Evolutionary conservation across 805 yeast species (phyloP).

Genomic region (Kodamaea leandrae): DNA sequence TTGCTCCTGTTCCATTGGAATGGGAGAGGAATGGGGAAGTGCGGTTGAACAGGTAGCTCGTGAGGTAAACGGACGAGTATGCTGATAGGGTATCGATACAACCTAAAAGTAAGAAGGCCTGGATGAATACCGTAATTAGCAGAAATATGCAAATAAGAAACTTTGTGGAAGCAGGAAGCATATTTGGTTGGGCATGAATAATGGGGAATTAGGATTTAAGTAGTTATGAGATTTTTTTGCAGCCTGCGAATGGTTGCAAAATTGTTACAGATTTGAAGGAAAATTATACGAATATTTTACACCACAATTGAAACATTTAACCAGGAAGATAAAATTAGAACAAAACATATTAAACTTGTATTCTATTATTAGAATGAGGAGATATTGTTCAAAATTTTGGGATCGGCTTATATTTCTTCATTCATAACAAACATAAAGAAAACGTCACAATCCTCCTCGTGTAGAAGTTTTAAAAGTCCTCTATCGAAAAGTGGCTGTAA

Average conservation of each 20-base stretch:
- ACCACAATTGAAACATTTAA: too few relatives aligned
- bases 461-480: too few relatives aligned
- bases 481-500: too few relatives aligned
- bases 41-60: constrained; percentile 47
- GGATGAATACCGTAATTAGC: constrained; percentile 47
- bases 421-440: too few relatives aligned
- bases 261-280: too few relatives aligned
- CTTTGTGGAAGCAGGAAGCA: constrained; percentile 28
- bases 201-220: constrained; percentile 6
- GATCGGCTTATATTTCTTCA: too few relatives aligned
- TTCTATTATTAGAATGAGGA: too few relatives aligned
- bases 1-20: constrained; percentile 28
- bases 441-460: too few relatives aligned
- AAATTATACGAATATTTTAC: too few relatives aligned
- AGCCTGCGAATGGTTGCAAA: constrained; percentile 1
- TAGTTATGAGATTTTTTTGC: constrained; percentile 1
- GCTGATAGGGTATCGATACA: constrained; percentile 41
- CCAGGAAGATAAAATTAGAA: too few relatives aligned
- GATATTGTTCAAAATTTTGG: too few relatives aligned
- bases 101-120: constrained; percentile 57
- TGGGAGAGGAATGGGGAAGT: constrained; percentile 40
- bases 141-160: constrained; percentile 39
- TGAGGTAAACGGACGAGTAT: constrained; percentile 50
- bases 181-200: not conserved
- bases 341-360: too few relatives aligned